Evolutionary conservation across 2,329 filamentous ascomycete species (phyloP).

Genomic region (Aspergillus sp.): DNA sequence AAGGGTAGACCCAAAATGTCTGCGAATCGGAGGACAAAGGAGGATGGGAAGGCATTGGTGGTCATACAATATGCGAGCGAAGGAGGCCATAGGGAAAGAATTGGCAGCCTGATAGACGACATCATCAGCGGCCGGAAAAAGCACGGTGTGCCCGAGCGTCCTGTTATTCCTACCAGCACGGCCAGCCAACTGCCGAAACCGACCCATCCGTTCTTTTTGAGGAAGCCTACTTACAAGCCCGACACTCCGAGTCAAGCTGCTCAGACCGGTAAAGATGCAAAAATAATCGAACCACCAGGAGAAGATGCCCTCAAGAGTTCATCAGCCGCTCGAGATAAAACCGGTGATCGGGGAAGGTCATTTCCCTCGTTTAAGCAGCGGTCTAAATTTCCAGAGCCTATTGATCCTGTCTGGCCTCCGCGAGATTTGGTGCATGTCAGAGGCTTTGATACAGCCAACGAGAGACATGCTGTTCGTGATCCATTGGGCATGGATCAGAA

Average conservation of each 20-base stretch:
- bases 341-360: background rate
- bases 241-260: slow-evolving; percentile 1
- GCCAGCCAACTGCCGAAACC: slow-evolving; percentile 30
- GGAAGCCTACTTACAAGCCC: slow-evolving; percentile 36
- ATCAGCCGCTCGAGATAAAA: background rate
- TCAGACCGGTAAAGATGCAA: background rate
- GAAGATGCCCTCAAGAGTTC: background rate
- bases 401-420: slow-evolving; percentile 33
- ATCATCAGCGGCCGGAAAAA: slow-evolving; percentile 45
- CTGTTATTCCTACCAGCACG: slow-evolving; percentile 12
- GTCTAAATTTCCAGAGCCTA: slow-evolving; percentile 21
- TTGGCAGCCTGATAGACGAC: slow-evolving; percentile 54
- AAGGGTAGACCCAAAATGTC: slow-evolving; percentile 27
- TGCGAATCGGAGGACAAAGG: slow-evolving; percentile 24
- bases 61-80: slow-evolving; percentile 52
- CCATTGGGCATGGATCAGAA: slow-evolving; percentile 15
- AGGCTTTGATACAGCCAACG: slow-evolving; percentile 21
- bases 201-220: slow-evolving; percentile 62
- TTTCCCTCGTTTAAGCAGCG: slow-evolving; percentile 12
- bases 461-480: background rate
- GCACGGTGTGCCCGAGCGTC: slow-evolving; percentile 13
- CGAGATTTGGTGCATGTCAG: slow-evolving; percentile 41
- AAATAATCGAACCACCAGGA: background rate
- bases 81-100: slow-evolving; percentile 32
- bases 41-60: slow-evolving; percentile 33